Evolutionary conservation across 1,139 yeast genomes (phyloP).

Genomic region (Eremothecium gossypii): DNA sequence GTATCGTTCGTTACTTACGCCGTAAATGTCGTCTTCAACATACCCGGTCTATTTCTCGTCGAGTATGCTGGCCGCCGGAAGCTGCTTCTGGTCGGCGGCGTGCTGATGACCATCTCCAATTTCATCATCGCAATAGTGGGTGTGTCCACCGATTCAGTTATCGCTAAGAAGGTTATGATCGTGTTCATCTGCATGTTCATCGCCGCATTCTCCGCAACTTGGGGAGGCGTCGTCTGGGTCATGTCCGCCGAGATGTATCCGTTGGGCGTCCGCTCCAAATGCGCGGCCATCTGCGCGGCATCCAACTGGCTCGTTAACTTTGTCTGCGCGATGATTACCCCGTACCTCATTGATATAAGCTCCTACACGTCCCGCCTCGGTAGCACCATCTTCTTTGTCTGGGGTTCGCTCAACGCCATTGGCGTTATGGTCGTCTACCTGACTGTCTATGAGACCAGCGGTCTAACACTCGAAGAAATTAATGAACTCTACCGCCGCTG

Average conservation of each 20-base stretch:
- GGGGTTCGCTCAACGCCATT: slow-evolving; percentile 63
- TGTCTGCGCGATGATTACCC: slow-evolving; percentile 66
- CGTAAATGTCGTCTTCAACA: slow-evolving; percentile 58
- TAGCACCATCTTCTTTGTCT: slow-evolving; percentile 59
- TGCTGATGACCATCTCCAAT: slow-evolving; percentile 54
- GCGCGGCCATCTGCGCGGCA: slow-evolving; percentile 68
- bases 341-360: slow-evolving; percentile 59
- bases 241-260: slow-evolving; percentile 75
- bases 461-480: slow-evolving; percentile 65
- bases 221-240: slow-evolving; percentile 84
- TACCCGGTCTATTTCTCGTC: slow-evolving; percentile 62
- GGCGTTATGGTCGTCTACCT: slow-evolving; percentile 52
- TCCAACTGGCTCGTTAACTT: slow-evolving; percentile 78
- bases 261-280: slow-evolving; percentile 68
- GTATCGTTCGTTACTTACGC: slow-evolving; percentile 65
- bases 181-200: slow-evolving; percentile 71
- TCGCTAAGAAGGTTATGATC: slow-evolving; percentile 63
- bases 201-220: slow-evolving; percentile 71
- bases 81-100: slow-evolving; percentile 52
- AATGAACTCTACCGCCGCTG: slow-evolving; percentile 52
- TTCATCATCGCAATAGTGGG: slow-evolving; percentile 62
- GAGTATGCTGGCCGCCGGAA: slow-evolving; percentile 61
- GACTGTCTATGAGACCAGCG: slow-evolving; percentile 67
- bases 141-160: slow-evolving; percentile 38
- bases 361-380: slow-evolving; percentile 58